Base-by-base conservation (phyloP, 768 basidiomycete species). In the Galerina marginata region DNA sequence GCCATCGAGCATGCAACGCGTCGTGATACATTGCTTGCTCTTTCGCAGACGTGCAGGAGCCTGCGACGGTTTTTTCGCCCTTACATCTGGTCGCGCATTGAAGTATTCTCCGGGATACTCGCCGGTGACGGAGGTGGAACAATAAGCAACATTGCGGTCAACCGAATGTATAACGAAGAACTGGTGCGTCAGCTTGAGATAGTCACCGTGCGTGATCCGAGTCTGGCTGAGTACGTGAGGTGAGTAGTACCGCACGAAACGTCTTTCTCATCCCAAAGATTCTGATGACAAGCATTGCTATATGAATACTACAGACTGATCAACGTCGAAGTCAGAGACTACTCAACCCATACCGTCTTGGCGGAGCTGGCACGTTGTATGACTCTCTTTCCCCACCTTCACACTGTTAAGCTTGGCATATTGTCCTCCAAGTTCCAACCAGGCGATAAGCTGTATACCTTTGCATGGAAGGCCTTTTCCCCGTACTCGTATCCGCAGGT, bases 321-420 rank as follows among this genome's bases (percentile, higher is more conserved):
- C 10, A 65, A 68, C 33, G 63, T 69, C 9, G 38, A 61, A 15
- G 57, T 71, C 12, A 60, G 51, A 5, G 36, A 60, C 4, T 59
- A 43, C 33, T 67, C 55, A 2, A 14, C 42, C 12, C 48, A 55
- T 4, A 54, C 54, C 6, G 62, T 70, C 14, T 16, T 65, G 14
- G 23, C 43, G 4, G 72, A 77, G 44, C 56, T 71, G n/a, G 65
- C 61, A 15, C 56, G 63, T 16, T 70, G 67, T 43, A 61, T 71
- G 7, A 23, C 64, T 4, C 54, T 69, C 47, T 65, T 70, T 23
- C 60, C 59, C 23, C 69, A 69, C 39, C 65, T 72, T 9, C 54
- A 66, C 23, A 69, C 67, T 33, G 40, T 55, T 6, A 43, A 55
- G 26, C 54, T 55, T 3, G 39, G 33, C 16, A 45, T 45, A 7